These are phyloP conservation scores for Lactarius evosmus DNA, from an alignment of 768 basidiomycete genomes.

Conservation along the genomic window DNA sequence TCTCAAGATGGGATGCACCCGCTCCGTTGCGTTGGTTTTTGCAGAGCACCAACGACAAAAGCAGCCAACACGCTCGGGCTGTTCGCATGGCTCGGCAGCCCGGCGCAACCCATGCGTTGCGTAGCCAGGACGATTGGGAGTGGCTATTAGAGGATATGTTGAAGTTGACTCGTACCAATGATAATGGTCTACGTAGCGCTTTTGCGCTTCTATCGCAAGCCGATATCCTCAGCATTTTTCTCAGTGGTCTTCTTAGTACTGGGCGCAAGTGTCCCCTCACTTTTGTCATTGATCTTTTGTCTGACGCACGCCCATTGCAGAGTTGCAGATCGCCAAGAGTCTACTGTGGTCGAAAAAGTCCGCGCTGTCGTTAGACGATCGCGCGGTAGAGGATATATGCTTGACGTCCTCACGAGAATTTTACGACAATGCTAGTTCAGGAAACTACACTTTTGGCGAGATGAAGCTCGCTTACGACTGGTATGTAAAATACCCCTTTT, in stretches of 20 bases:
- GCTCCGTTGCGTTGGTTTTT: conserved; percentile 89
- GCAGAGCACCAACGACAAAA: conserved; percentile 60
- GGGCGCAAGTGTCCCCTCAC: conserved; percentile 65
- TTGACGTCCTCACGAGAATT: conserved; percentile 80
- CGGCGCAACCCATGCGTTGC: conserved; percentile 53
- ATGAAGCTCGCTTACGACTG: conserved; percentile 98
- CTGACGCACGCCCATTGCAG: conserved; percentile 37
- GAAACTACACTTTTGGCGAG: conserved; percentile 88
- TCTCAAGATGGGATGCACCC: conserved; percentile 83
- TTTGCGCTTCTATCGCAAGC: conserved; percentile 70
- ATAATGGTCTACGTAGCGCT: conserved; percentile 64
- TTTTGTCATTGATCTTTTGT: neutral
- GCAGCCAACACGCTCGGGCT: conserved; percentile 80
- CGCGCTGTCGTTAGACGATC: conserved; percentile 47
- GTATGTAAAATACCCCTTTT: conserved; percentile 42
- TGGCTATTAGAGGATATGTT: conserved; percentile 89
- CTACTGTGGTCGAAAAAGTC: conserved; percentile 50
- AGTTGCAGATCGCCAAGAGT: conserved; percentile 62
- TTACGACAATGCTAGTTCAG: conserved; percentile 91
- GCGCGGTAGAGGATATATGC: conserved; percentile 71
- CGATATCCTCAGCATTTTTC: conserved; percentile 79
- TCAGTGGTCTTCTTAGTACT: conserved; percentile 79
- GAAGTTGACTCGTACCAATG: conserved; percentile 64
- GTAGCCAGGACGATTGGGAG: conserved; percentile 75
- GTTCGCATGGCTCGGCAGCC: conserved; percentile 77